Evolutionary conservation across 495 filamentous ascomycete genomes (phyloP), one percentile per base, ranked within the genome.

Genomic region (Xylaria longipes): DNA sequence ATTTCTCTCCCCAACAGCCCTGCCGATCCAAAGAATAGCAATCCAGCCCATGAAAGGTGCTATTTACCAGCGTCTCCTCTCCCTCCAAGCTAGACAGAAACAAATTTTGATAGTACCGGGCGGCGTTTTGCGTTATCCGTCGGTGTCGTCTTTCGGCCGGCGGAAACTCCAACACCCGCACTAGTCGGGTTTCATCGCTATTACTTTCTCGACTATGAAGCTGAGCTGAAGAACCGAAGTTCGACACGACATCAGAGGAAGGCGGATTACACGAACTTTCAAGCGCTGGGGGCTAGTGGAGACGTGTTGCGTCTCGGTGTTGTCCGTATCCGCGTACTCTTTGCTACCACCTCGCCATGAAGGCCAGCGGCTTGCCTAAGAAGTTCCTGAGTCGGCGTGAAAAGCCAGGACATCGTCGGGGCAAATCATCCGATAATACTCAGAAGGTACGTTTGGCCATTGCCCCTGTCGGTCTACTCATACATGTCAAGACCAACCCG

Each of bases 301-400:
- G 33, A 37, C 31, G 15, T 45, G 25, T 22, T 31, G 65, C 52
- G 22, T 68, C 48, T 17, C n/a, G 27, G 31, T 9, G 37, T 31
- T 41, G 35, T 61, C 31, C 17, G 15, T 35, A 52, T 27, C 60
- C 58, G n/a, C 20, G 35, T 31, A 29, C 37, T 58, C 62, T 50
- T 22, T 41, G 46, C 46, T 56, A 72, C 27, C 22, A 74, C 74
- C 79, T 79, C 76, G 81, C 76, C 64, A 82, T 78, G 77, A 79
- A 78, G 75, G 72, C 74, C 33, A 27, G 31, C 68, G 74, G 74
- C 64, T 58, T 80, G 62, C 76, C 78, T 57, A 80, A 72, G 74
- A 85, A 84, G 72, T 91, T 96, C 74, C 88, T 94, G 63, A 94
- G 91, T 65, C 87, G 90, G 73, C 88, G 92, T 56, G 92, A 95